These are phyloP conservation scores for Allium cepa DNA, from an alignment of 106 monocot species.

Conservation along the genomic window DNA sequence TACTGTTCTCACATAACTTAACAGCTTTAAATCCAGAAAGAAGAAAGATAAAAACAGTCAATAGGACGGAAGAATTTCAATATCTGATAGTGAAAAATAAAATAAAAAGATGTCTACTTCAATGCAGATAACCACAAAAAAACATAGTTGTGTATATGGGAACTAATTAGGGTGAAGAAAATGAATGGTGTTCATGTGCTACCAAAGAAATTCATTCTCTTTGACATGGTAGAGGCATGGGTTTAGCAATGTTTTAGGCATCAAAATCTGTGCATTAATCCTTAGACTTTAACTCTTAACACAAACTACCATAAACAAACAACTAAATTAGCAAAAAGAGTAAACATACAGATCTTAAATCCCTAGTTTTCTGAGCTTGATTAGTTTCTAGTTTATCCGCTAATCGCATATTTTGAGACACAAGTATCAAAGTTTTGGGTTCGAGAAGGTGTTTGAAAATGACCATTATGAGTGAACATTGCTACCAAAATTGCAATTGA, in stretches of 20 bases:
- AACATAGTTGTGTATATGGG: too few species aligned
- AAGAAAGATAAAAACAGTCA: too few species aligned
- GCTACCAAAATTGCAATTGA: conserved; percentile 78
- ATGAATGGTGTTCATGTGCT: conserved; percentile 29
- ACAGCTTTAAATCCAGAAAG: too few species aligned
- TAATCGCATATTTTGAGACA: background rate
- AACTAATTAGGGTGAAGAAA: background rate
- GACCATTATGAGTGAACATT: conserved; percentile 93
- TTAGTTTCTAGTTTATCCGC: conserved; percentile 4
- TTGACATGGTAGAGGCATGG: conserved; percentile 67
- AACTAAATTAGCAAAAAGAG: background rate
- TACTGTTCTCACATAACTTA: too few species aligned
- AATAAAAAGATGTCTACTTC: too few species aligned
- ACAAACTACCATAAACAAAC: background rate
- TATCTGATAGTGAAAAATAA: too few species aligned
- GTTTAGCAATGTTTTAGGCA: conserved; percentile 84
- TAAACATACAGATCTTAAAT: conserved; percentile 31
- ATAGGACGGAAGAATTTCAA: too few species aligned
- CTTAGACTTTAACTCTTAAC: background rate
- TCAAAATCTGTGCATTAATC: conserved; percentile 50
- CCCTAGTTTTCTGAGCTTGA: conserved; percentile 28
- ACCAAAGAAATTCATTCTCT: conserved; percentile 78
- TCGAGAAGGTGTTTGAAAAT: conserved; percentile 74
- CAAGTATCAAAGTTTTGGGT: conserved; percentile 19
- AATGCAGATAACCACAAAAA: too few species aligned